Conservation (phyloP, 345 rosid species). For the Camelina hispida region DNA sequence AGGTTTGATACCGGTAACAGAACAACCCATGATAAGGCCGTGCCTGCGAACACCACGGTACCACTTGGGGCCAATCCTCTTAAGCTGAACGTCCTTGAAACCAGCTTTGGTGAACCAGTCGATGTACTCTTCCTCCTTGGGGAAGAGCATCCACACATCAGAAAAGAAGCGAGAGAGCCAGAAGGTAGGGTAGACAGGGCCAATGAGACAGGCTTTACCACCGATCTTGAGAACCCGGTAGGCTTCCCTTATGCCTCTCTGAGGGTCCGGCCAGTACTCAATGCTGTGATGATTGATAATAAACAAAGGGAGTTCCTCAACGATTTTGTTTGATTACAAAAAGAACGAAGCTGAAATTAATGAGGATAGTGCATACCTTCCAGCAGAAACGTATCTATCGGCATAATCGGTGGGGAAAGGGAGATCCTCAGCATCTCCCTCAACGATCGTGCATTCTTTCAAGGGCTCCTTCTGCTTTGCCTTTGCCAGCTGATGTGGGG, state of each 20-base stretch:
- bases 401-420: slow-evolving; percentile 90
- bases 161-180: slow-evolving; percentile 98
- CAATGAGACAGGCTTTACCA: slow-evolving; percentile 91
- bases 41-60: slow-evolving; percentile 98
- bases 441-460: slow-evolving; percentile 88
- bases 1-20: slow-evolving; percentile 94
- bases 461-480: slow-evolving; percentile 93
- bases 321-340: too few relatives aligned
- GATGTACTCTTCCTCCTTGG: slow-evolving; percentile 98
- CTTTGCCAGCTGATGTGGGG: slow-evolving; percentile 98
- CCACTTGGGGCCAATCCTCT: slow-evolving; percentile 99
- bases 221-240: slow-evolving; percentile 93
- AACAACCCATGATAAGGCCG: slow-evolving; percentile 98
- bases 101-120: slow-evolving; percentile 97
- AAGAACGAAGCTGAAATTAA: too few relatives aligned
- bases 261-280: slow-evolving; percentile 99
- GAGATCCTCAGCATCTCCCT: slow-evolving; percentile 98
- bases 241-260: slow-evolving; percentile 95
- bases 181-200: slow-evolving; percentile 96
- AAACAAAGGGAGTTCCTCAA: too few relatives aligned
- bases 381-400: slow-evolving; percentile 95
- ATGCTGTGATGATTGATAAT: slow-evolving; percentile 60
- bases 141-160: slow-evolving; percentile 99
- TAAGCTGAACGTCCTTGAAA: slow-evolving; percentile 85
- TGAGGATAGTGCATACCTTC: slow-evolving; percentile 53